Percentiles rank a stretch among this genome's conserved stretches.
Evolutionary conservation across 2,329 filamentous ascomycete species (phyloP).

Genomic region (Onygenales sp.): DNA sequence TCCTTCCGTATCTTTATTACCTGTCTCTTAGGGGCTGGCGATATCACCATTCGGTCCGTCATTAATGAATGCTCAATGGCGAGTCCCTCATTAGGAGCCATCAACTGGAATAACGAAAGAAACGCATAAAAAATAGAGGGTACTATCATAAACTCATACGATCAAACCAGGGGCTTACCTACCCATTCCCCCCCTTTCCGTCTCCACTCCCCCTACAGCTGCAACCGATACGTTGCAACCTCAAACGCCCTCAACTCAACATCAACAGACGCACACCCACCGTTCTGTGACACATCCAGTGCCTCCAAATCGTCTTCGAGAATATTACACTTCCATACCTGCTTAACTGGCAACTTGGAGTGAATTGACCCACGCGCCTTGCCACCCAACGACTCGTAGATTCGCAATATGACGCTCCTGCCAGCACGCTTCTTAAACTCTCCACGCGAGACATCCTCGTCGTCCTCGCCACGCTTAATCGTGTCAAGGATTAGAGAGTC

Average conservation of each 20-base stretch:
- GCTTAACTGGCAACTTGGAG: conserved; percentile 61
- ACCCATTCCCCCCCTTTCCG: background rate
- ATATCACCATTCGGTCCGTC: no score
- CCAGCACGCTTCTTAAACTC: conserved; percentile 58
- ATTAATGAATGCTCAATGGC: no score
- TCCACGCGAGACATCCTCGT: conserved; percentile 55
- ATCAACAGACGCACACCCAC: conserved; percentile 37
- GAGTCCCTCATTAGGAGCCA: no score
- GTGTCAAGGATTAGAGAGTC: conserved; percentile 71
- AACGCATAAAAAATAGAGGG: no score
- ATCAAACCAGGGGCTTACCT: background rate
- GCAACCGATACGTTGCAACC: conserved; percentile 68
- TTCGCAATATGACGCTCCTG: conserved; percentile 68
- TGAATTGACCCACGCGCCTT: conserved; percentile 61
- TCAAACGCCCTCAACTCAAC: conserved; percentile 72
- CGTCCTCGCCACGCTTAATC: conserved; percentile 87
- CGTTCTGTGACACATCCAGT: conserved; percentile 39
- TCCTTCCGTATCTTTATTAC: no score
- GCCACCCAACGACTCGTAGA: conserved; percentile 86
- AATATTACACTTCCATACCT: conserved; percentile 73
- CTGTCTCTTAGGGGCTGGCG: no score
- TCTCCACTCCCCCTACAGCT: conserved; percentile 28
- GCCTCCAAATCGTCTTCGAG: conserved; percentile 78
- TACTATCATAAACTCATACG: no score
- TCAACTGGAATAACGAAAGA: no score